phyloP scores from a whole-genome alignment of 305 asterid genomes.

The Fraxinus albicans region DNA sequence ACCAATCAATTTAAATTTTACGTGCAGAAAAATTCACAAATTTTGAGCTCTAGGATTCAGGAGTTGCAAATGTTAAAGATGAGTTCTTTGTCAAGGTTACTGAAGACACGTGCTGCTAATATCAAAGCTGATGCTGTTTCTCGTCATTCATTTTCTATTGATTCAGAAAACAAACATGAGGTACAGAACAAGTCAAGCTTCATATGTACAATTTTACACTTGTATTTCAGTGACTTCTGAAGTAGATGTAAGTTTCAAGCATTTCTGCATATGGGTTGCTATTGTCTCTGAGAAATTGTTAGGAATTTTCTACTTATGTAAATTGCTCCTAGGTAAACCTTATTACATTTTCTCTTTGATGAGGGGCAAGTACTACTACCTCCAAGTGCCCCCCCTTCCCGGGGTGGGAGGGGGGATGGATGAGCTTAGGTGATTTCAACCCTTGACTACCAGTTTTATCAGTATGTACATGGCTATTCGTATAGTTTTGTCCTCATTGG shows the following conservation, averaged over 20 bases:
- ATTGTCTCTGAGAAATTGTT: neutral
- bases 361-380: neutral
- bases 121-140: conserved; percentile 31
- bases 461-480: neutral
- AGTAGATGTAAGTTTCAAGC: neutral
- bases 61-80: conserved; percentile 51
- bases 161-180: conserved; percentile 40
- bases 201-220: conserved; percentile 11
- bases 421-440: conserved; percentile 14
- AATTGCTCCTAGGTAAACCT: neutral
- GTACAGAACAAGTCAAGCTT: conserved; percentile 31
- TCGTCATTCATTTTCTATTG: conserved; percentile 30
- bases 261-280: neutral
- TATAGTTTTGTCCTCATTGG: conserved; percentile 1
- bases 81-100: conserved; percentile 33
- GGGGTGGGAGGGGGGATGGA: neutral
- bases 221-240: neutral
- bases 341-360: neutral
- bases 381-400: neutral
- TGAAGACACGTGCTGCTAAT: conserved; percentile 27
- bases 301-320: neutral
- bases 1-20: conserved; percentile 28
- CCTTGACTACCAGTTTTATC: conserved; percentile 2
- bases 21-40: conserved; percentile 62
- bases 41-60: conserved; percentile 53